A percentile compares a stretch with the other conserved stretches of the same genome.
Conservation (phyloP, 768 basidiomycete species). For the Amylocystis lapponica region DNA sequence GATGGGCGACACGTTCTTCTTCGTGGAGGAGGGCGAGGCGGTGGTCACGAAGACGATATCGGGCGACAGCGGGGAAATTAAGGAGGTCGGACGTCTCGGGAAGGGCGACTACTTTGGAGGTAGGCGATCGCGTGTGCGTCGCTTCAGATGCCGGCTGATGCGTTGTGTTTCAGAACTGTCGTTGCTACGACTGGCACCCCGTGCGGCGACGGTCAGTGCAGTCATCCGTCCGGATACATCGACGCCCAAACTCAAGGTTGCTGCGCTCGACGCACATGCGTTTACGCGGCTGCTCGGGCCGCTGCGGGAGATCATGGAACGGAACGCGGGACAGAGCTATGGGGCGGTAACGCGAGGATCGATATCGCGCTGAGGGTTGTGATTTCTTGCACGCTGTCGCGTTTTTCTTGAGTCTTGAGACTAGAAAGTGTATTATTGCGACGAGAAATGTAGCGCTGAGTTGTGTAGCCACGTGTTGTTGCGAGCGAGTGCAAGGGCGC, state of each 20-base stretch:
- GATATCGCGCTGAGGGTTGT: constrained; percentile 13
- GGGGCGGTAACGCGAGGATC: constrained; percentile 21
- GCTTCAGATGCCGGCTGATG: constrained; percentile 6
- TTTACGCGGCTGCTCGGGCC: constrained; percentile 94
- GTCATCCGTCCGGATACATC: constrained; percentile 42
- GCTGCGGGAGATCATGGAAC: constrained; percentile 88
- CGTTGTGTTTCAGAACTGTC: constrained; percentile 65
- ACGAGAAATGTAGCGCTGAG: too few species aligned
- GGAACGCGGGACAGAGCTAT: constrained; percentile 77
- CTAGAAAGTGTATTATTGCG: too few species aligned
- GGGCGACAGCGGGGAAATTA: constrained; percentile 49
- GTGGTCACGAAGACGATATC: constrained; percentile 73
- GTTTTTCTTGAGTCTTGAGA: too few species aligned
- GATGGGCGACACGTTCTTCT: constrained; percentile 95
- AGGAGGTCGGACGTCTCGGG: constrained; percentile 68
- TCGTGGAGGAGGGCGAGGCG: constrained; percentile 92
- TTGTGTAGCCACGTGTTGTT: constrained; percentile 7
- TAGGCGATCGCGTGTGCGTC: constrained; percentile 29
- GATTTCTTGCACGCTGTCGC: too few species aligned
- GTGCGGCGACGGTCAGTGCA: constrained; percentile 95
- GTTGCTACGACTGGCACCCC: constrained; percentile 79
- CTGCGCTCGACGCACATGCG: constrained; percentile 86
- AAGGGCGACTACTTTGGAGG: constrained; percentile 99
- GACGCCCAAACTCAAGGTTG: constrained; percentile 77
- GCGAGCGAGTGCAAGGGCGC: too few species aligned